Percentiles rank a stretch among this genome's conserved stretches.
Evolutionary conservation across 192 early-diverging fungal genomes (phyloP).

Genomic region (Cetraspora pellucida): DNA sequence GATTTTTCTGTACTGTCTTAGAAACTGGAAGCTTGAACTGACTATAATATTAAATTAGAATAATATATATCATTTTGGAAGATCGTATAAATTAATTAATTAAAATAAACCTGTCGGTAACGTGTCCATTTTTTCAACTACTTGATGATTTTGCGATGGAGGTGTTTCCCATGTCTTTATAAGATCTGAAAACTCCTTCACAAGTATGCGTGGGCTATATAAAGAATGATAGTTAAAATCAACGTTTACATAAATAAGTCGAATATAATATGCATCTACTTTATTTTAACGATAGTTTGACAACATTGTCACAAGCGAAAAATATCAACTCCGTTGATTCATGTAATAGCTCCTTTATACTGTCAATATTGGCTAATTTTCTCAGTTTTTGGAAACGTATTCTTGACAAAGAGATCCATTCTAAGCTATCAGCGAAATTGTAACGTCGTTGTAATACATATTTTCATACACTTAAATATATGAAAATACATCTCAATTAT

Average conservation of each 20-base stretch:
- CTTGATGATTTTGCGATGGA: neutral
- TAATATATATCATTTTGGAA: too few species aligned
- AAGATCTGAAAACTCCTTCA: slow-evolving; percentile 11
- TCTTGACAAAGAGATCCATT: slow-evolving; percentile 10
- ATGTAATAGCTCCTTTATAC: neutral
- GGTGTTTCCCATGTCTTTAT: slow-evolving; percentile 10
- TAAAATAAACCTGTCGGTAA: slow-evolving; percentile 17
- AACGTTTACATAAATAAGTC: neutral
- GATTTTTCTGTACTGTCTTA: neutral
- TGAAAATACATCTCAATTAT: neutral
- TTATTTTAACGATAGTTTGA: neutral
- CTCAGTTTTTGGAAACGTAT: slow-evolving; percentile 1
- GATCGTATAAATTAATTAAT: neutral
- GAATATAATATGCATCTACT: neutral
- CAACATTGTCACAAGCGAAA: slow-evolving; percentile 17
- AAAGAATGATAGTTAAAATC: too few species aligned
- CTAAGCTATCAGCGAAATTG: slow-evolving; percentile 13
- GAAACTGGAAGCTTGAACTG: neutral
- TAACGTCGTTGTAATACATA: slow-evolving; percentile 15
- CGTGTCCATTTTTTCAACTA: slow-evolving; percentile 15
- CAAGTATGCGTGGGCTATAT: neutral
- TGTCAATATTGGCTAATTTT: neutral
- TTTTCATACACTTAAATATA: neutral
- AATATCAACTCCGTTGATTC: slow-evolving; percentile 11
- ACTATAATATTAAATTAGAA: neutral